Percentiles rank a stretch among this genome's conserved stretches.
Conservation (phyloP, 192 early-diverging fungal species). For the Lobulomyces angularis region DNA sequence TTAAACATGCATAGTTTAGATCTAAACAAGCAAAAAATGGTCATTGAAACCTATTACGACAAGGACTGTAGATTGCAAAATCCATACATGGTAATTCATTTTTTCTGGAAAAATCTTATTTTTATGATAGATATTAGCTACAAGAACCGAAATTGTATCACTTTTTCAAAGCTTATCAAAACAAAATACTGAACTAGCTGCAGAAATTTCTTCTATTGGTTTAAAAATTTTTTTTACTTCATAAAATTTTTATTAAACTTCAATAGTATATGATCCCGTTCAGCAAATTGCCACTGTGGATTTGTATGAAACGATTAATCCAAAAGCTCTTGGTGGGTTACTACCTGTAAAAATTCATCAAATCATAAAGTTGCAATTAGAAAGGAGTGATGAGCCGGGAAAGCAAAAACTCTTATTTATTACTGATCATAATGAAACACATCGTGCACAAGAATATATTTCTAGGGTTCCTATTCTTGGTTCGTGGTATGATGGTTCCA, state of each 20-base stretch:
- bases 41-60: conserved; percentile 19
- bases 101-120: no score
- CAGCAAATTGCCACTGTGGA: conserved; percentile 14
- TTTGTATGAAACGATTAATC: conserved; percentile 16
- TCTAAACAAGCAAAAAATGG: no score
- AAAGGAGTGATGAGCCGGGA: conserved; percentile 12
- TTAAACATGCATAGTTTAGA: no score
- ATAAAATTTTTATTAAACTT: no score
- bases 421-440: conserved; percentile 24
- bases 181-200: no score
- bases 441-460: conserved; percentile 26
- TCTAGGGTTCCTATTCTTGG: conserved; percentile 30
- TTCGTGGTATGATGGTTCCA: conserved; percentile 18
- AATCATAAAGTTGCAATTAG: conserved; percentile 29
- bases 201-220: no score
- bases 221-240: no score
- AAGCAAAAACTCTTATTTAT: conserved; percentile 13
- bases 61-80: conserved; percentile 19
- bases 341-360: conserved; percentile 30
- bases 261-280: conserved; percentile 14
- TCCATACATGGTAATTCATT: conserved; percentile 29
- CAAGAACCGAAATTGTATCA: no score
- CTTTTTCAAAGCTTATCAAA: no score
- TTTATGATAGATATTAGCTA: no score
- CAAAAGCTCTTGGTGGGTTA: conserved; percentile 31